Evolutionary conservation across 495 filamentous ascomycete genomes (phyloP), one percentile per base, ranked within the genome.

Genomic region (Daldinia bambusicola): DNA sequence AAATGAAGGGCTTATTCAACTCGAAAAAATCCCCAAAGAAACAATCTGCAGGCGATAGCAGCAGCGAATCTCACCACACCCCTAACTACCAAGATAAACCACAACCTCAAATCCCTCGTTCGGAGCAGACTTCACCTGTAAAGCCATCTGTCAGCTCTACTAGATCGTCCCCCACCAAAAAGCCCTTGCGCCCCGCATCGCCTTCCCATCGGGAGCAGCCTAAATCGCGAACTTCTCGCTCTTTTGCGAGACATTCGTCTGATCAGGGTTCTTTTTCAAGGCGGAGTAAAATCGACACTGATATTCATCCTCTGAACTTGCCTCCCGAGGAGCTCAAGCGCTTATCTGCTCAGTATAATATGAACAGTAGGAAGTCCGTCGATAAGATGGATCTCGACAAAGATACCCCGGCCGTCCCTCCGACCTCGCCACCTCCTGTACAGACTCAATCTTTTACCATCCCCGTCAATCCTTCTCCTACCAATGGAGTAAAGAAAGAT

Each of bases 231-330:
- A 70, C 70, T 31, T 80, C 81, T 66, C 80, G 81, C 71, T 72
- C 76, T 64, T 82, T 78, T 58, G 72, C 76, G 69, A 77, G 79
- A 45, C 77, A 83, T 58, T 67, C 81, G 13, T 77, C 76, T 67
- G 81, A 83, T 34, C 72, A 79, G 6, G 68, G 67, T 34, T 74
- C 74, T 36, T 79, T 77, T 36, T 75, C 75, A 32, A 77, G 82
- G 56, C 72, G 78, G 34, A 80, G 83, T 77, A 86, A 87, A 63
- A 82, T 86, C 80, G 91, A 92, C 75, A 84, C 84, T 55, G 88
- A 93, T 68, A 86, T 85, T 7, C 94, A 97, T 79, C 94, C 94
- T 38, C 84, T 97, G 55, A 97, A 97, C 76, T 88, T 95, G 36
- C 93, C 90, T 2, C 93, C 92, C 41, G 92, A 95, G 80, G 89